These are phyloP conservation scores for Geotrichum klebahnii DNA, from an alignment of 1,139 yeast genomes.

Conservation along the genomic window DNA sequence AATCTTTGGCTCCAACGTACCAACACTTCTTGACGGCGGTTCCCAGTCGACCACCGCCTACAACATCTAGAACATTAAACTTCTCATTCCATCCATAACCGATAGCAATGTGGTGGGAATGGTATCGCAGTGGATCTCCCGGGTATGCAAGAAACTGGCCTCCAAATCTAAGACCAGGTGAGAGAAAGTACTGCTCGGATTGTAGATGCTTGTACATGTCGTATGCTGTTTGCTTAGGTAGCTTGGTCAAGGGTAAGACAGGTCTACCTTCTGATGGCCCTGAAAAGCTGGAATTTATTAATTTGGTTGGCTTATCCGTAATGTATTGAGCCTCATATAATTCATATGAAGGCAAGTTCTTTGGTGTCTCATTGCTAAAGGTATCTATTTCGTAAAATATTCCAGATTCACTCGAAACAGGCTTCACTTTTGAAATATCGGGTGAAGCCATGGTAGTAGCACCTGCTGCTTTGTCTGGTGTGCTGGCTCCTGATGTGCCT, in stretches of 20 bases:
- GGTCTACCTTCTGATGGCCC: not conserved
- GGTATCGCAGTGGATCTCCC: slow-evolving; percentile 88
- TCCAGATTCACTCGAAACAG: slow-evolving; percentile 24
- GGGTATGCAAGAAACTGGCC: slow-evolving; percentile 88
- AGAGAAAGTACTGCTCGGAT: slow-evolving; percentile 47
- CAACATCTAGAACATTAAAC: slow-evolving; percentile 53
- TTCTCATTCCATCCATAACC: slow-evolving; percentile 50
- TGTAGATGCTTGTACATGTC: slow-evolving; percentile 46
- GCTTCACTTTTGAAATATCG: slow-evolving; percentile 14
- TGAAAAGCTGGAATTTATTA: slow-evolving; percentile 1
- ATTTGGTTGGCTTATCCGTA: not conserved
- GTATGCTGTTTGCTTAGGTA: slow-evolving; percentile 26
- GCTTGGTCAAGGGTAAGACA: slow-evolving; percentile 5
- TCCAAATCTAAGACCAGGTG: slow-evolving; percentile 90
- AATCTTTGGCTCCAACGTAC: slow-evolving; percentile 51
- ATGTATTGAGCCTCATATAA: slow-evolving; percentile 15
- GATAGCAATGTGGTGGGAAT: slow-evolving; percentile 76
- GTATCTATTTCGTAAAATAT: slow-evolving; percentile 24
- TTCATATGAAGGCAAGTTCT: slow-evolving; percentile 19
- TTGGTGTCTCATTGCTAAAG: slow-evolving; percentile 19
- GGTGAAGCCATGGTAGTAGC: slow-evolving; percentile 2
- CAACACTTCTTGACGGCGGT: slow-evolving; percentile 88
- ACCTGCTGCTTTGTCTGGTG: slow-evolving; percentile 9
- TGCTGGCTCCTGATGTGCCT: not conserved
- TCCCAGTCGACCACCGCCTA: slow-evolving; percentile 84